Evolutionary conservation across 176 grass and related monocot genomes (phyloP).

Genomic region (Dactylis glomerata): DNA sequence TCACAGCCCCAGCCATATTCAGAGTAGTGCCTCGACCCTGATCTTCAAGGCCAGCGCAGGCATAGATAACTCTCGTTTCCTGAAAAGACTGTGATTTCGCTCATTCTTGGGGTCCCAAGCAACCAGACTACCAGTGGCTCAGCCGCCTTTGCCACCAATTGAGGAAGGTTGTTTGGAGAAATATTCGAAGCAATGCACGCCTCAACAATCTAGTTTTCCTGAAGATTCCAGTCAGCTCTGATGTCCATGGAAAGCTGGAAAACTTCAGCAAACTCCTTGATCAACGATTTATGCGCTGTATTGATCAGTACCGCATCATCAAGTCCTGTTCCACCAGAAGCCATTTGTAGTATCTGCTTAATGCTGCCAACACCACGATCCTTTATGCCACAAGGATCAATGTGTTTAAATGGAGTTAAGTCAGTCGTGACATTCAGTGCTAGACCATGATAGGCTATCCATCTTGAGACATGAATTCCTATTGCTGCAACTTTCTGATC

Average conservation of each 20-base stretch:
- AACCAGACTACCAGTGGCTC: neutral
- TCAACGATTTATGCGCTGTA: conserved; percentile 43
- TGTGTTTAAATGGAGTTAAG: conserved; percentile 53
- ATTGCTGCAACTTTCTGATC: conserved; percentile 75
- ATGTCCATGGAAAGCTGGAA: conserved; percentile 54
- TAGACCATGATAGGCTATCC: conserved; percentile 72
- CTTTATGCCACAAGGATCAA: conserved; percentile 65
- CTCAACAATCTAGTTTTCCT: neutral
- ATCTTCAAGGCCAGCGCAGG: too few species aligned
- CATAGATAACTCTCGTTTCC: too few species aligned
- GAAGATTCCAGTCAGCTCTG: conserved; percentile 4
- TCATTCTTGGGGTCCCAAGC: too few species aligned
- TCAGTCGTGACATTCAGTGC: conserved; percentile 72
- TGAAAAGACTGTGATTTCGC: too few species aligned
- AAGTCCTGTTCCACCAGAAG: neutral
- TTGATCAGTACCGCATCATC: conserved; percentile 47
- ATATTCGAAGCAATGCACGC: neutral
- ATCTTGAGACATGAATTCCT: conserved; percentile 51
- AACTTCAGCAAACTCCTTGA: conserved; percentile 66
- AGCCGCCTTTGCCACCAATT: neutral
- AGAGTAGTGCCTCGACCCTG: too few species aligned
- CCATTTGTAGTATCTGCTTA: conserved; percentile 46
- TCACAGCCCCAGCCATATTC: too few species aligned
- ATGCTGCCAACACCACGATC: conserved; percentile 43
- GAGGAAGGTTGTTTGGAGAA: neutral